Evolutionary conservation across 768 basidiomycete genomes (phyloP).

Genomic region (Boletus rubroflammeus): DNA sequence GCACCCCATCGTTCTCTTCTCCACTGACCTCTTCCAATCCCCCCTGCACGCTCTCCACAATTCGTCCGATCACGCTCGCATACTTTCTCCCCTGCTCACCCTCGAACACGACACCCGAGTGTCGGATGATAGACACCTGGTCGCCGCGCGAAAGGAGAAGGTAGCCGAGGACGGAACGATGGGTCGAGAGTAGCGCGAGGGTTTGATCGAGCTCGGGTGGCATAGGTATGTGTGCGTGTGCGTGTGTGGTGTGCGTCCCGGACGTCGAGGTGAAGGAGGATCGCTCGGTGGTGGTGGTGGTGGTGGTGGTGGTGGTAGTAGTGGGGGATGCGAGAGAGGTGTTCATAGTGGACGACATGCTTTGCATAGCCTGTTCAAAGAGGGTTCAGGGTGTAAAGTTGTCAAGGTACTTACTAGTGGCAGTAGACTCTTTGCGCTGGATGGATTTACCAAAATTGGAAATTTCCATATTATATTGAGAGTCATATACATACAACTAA

Average conservation of each 20-base stretch:
- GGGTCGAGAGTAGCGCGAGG: constrained; percentile 68
- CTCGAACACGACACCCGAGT: constrained; percentile 82
- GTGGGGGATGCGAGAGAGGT: constrained; percentile 12
- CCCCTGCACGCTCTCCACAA: constrained; percentile 74
- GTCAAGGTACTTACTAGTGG: not conserved
- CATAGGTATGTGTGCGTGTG: constrained; percentile 32
- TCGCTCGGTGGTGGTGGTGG: constrained; percentile 2
- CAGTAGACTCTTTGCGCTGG: not conserved
- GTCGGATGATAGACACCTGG: constrained; percentile 75
- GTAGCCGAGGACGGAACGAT: constrained; percentile 85
- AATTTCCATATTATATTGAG: not conserved
- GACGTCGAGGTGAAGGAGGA: constrained; percentile 7
- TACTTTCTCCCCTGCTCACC: constrained; percentile 79
- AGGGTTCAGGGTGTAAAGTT: constrained; percentile 16
- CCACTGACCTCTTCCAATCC: constrained; percentile 76
- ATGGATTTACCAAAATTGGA: not conserved
- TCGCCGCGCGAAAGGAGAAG: constrained; percentile 73
- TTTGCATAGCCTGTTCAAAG: constrained; percentile 4
- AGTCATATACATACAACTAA: too few relatives aligned
- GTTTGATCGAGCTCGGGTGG: constrained; percentile 84
- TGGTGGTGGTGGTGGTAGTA: too few relatives aligned
- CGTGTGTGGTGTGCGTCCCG: constrained; percentile 13
- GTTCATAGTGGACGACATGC: constrained; percentile 10
- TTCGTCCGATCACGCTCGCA: constrained; percentile 64
- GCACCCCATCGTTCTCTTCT: constrained; percentile 55